Base-by-base conservation (phyloP, 495 filamentous ascomycete species). In the Extremus antarcticus region DNA sequence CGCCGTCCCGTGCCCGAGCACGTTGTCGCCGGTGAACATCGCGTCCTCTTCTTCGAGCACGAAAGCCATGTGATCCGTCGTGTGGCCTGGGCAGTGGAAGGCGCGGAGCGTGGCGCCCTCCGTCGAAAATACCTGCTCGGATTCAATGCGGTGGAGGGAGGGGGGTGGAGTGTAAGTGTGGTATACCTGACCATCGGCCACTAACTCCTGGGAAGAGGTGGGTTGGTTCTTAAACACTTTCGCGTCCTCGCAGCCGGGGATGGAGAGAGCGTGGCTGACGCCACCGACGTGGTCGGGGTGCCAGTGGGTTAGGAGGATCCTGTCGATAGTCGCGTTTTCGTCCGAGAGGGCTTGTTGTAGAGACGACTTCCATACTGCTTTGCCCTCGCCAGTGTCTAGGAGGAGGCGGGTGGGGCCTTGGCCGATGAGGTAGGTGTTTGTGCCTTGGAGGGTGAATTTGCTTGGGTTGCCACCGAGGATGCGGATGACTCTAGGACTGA, bases 1-100 rank as follows among this genome's bases (percentile, higher is more conserved):
- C 25, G 86, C 82, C 2, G 92, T 96, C 1, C 92, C 92, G 54
- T 96, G 89, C 0, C 92, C 92, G 2, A 98, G 77, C 25, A 98
- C 87, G 61, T 92, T 96, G 63, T 98, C 92, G 39, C 88, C 92
- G 0, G 90, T 95, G 69, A 98, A 95, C 65, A 97, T 77, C 9
- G 87, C 87, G 64, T 86, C 77, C 63, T 92, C 86, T 62, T 94
- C 84, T 56, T 83, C 65, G 8, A 73, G 57, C 1, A 73, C 47
- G 8, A 74, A 53, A 16, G 75, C 78, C 78, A 92, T 85, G 67
- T 97, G 92, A 63, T 98, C 92, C 1, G 67, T 69, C 0, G 92
- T 85, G 66, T 98, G 92, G 1, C 92, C 92, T 0, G 92, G 92
- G 0, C 85, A 86, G 67, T 88, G 76, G 7, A 81, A 71, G 1